A percentile compares a stretch with the other conserved stretches of the same genome.
Evolutionary conservation across 495 filamentous ascomycete genomes (phyloP).

Genomic region (Aspergillus bridgeri): DNA sequence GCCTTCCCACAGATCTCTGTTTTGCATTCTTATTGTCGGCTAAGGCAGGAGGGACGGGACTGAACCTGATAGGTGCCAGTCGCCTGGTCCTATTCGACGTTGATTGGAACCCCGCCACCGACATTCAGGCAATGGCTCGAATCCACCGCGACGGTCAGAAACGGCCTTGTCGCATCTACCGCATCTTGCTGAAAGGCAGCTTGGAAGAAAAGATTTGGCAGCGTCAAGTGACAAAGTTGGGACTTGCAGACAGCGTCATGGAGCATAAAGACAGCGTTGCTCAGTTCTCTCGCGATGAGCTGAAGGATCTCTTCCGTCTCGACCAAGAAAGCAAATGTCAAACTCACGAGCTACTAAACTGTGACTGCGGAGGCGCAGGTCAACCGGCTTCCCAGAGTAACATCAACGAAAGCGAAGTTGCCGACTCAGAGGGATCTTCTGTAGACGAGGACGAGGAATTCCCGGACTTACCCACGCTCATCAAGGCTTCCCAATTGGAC

Average conservation of each 20-base stretch:
- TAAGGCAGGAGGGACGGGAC: conserved; percentile 70
- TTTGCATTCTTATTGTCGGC: conserved; percentile 81
- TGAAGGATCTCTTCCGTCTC: conserved; percentile 68
- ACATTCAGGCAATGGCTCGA: conserved; percentile 81
- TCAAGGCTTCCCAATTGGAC: conserved; percentile 59
- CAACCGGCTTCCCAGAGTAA: conserved; percentile 8
- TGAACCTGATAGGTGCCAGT: conserved; percentile 77
- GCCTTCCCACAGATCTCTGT: conserved; percentile 46
- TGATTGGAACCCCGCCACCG: conserved; percentile 82
- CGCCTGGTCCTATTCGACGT: conserved; percentile 75
- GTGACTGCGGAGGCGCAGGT: conserved; percentile 61
- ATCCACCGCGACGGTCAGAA: conserved; percentile 80
- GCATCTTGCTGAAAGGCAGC: conserved; percentile 67
- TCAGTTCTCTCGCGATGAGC: conserved; percentile 65
- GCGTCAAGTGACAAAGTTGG: conserved; percentile 73
- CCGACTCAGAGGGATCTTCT: conserved; percentile 11
- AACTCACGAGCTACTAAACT: conserved; percentile 71
- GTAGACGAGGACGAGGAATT: conserved; percentile 39
- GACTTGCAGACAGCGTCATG: conserved; percentile 65
- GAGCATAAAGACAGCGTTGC: conserved; percentile 56
- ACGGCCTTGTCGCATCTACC: conserved; percentile 66
- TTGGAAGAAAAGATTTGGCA: conserved; percentile 85
- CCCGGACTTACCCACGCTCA: conserved; percentile 37
- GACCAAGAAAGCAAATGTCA: conserved; percentile 54
- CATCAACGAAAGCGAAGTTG: not conserved